Conservation (phyloP, 306 rosid genomes). For the Benincasa hispida region DNA sequence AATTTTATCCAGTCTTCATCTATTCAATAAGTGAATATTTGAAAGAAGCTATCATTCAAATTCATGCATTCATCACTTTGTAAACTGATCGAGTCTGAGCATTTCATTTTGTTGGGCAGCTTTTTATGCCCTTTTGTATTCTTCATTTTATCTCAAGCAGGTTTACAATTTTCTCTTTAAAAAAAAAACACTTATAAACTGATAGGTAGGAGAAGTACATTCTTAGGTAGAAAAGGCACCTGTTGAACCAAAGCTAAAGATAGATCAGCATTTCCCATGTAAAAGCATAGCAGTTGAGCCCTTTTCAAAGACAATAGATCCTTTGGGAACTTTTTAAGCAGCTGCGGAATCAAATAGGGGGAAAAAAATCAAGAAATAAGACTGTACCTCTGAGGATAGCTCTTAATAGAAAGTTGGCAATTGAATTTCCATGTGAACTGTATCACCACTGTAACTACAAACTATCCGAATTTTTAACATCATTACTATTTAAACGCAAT, state of each 20-base stretch:
- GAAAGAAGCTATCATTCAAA: neutral
- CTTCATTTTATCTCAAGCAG: neutral
- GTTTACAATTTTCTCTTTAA: neutral
- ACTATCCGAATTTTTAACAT: neutral
- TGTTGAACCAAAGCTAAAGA: slow-evolving; percentile 50
- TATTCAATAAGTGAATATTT: neutral
- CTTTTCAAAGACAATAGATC: slow-evolving; percentile 73
- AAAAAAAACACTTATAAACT: neutral
- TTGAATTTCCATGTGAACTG: neutral
- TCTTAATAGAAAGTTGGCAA: neutral
- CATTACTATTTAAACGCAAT: too few species aligned
- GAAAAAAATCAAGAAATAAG: neutral
- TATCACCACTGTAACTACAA: neutral
- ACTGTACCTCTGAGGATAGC: neutral
- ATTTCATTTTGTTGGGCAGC: neutral
- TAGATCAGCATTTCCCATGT: slow-evolving; percentile 54
- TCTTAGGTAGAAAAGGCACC: slow-evolving; percentile 27
- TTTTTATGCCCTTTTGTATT: neutral
- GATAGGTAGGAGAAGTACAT: neutral
- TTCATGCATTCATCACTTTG: neutral
- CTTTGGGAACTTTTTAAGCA: slow-evolving; percentile 59
- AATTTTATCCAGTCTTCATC: neutral
- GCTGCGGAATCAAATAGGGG: slow-evolving; percentile 25
- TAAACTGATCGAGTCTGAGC: neutral
- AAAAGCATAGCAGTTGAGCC: slow-evolving; percentile 67